Percentiles rank a stretch among this genome's conserved stretches.
Conservation (phyloP, 345 rosid genomes). For the Aquilaria yunnanensis region DNA sequence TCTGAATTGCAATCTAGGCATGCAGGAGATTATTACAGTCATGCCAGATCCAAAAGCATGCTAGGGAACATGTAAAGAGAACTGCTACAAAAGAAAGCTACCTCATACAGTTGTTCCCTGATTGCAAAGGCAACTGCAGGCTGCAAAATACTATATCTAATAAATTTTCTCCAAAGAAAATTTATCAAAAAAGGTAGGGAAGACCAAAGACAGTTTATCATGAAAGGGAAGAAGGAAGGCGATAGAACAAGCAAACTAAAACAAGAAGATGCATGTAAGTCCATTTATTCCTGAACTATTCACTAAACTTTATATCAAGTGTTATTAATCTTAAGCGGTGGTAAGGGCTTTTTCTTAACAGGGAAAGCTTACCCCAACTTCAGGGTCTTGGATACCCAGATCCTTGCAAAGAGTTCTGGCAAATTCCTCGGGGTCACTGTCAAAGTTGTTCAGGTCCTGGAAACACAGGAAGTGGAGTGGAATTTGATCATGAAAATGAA, state of each 20-base stretch:
- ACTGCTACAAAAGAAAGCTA: conserved; percentile 11
- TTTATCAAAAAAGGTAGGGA: not conserved
- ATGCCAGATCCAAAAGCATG: conserved; percentile 1
- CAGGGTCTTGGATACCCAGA: conserved; percentile 83
- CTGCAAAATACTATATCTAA: conserved; percentile 28
- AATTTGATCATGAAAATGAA: not conserved
- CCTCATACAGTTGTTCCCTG: conserved; percentile 97
- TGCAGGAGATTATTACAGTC: conserved; percentile 6
- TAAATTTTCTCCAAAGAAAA: not conserved
- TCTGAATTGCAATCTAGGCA: conserved; percentile 75
- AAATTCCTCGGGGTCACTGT: conserved; percentile 92
- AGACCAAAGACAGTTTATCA: not conserved
- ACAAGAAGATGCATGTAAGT: no score
- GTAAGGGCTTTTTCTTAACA: not conserved
- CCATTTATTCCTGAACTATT: no score
- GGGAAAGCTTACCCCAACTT: conserved; percentile 71
- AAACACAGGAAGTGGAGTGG: conserved; percentile 7
- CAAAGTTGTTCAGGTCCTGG: conserved; percentile 88
- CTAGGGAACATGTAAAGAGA: not conserved
- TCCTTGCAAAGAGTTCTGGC: conserved; percentile 84
- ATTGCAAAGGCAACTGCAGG: conserved; percentile 96
- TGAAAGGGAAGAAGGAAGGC: not conserved
- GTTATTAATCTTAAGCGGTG: no score
- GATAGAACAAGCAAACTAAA: no score
- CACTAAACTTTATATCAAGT: no score